Percentiles rank a stretch among this genome's conserved stretches.
These are phyloP conservation scores for Usnea hakonensis DNA, from an alignment of 495 filamentous ascomycete species.

Conservation along the genomic window DNA sequence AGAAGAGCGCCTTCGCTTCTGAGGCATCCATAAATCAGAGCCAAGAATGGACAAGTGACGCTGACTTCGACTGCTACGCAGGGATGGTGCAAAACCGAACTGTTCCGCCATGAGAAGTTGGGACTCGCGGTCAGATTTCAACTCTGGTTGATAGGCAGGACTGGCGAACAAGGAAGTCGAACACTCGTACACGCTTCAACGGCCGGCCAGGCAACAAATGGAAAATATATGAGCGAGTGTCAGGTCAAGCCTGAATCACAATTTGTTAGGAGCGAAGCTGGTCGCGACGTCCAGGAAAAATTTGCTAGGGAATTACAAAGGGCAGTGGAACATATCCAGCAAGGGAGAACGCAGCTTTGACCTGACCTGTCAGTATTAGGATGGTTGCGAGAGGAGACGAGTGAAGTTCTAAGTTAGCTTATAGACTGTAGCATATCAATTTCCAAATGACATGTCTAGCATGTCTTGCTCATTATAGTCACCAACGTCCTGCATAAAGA, in stretches of 20 bases:
- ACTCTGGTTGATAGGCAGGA: slow-evolving; percentile 9
- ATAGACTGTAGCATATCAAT: neutral
- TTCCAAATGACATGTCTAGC: neutral
- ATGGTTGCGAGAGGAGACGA: neutral
- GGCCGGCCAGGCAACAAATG: slow-evolving; percentile 17
- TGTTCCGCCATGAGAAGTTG: slow-evolving; percentile 14
- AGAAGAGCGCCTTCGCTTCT: too few relatives aligned
- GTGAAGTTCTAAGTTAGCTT: neutral
- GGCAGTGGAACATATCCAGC: slow-evolving; percentile 38
- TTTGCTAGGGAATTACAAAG: slow-evolving; percentile 41
- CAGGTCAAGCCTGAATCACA: slow-evolving; percentile 19
- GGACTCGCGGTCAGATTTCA: slow-evolving; percentile 14
- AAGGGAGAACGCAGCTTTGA: slow-evolving; percentile 16
- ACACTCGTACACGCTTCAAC: slow-evolving; percentile 17
- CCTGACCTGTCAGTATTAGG: neutral
- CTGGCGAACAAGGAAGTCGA: slow-evolving; percentile 11
- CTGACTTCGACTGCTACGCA: too few relatives aligned
- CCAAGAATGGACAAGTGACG: too few relatives aligned
- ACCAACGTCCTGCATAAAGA: slow-evolving; percentile 5
- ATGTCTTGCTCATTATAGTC: neutral
- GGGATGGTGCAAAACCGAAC: slow-evolving; percentile 29
- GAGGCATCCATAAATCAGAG: too few relatives aligned
- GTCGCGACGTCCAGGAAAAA: slow-evolving; percentile 35
- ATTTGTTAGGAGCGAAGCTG: slow-evolving; percentile 34
- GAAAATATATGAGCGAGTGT: slow-evolving; percentile 31